Conservation (phyloP, 1,284 basidiomycete species). For the Polyporus tsugae region DNA sequence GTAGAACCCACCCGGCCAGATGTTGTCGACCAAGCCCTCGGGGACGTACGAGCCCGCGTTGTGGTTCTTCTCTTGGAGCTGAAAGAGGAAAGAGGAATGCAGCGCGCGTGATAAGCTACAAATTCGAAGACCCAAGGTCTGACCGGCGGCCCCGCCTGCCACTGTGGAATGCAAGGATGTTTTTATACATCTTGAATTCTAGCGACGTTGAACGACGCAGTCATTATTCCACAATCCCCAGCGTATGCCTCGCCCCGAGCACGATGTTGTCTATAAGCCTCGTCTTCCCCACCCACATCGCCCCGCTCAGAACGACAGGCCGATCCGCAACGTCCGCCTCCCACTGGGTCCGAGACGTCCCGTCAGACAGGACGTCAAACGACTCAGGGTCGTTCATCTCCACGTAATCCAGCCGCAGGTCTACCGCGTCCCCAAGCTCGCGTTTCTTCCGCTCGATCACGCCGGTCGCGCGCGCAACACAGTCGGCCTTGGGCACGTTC, state of each 20-base stretch:
- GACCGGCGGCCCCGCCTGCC: no score
- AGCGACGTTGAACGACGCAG: background rate
- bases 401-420: slow-evolving; percentile 84
- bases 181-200: no score
- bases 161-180: no score
- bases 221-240: slow-evolving; percentile 36
- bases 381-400: slow-evolving; percentile 86
- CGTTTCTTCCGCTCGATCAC: slow-evolving; percentile 46
- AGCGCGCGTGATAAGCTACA: slow-evolving; percentile 6
- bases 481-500: slow-evolving; percentile 60
- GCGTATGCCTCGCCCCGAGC: slow-evolving; percentile 58
- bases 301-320: slow-evolving; percentile 87
- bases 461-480: slow-evolving; percentile 54
- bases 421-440: slow-evolving; percentile 49
- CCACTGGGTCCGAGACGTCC: slow-evolving; percentile 39
- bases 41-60: slow-evolving; percentile 90
- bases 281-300: slow-evolving; percentile 88
- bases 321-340: slow-evolving; percentile 37
- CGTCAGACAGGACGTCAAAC: slow-evolving; percentile 66
- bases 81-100: slow-evolving; percentile 11
- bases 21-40: slow-evolving; percentile 87
- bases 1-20: slow-evolving; percentile 96
- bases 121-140: background rate
- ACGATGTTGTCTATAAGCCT: slow-evolving; percentile 95
- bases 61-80: slow-evolving; percentile 97